phyloP scores from a whole-genome alignment of 2,329 filamentous ascomycete genomes.

The Thelonectria blattea region DNA sequence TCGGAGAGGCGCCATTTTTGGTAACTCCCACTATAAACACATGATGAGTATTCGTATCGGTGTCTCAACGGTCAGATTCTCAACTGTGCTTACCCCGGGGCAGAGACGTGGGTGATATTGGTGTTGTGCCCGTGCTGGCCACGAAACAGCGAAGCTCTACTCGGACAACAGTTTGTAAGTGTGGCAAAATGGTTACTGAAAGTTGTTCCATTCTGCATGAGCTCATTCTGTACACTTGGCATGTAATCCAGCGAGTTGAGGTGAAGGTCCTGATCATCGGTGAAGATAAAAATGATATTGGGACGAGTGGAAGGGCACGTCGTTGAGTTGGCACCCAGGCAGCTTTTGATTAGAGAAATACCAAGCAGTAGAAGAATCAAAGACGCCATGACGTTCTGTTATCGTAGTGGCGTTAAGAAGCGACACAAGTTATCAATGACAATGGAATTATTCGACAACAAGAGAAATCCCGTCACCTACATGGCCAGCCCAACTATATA shows the following conservation, averaged over 20 bases:
- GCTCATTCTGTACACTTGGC: conserved; percentile 6
- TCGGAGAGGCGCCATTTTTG: conserved; percentile 12
- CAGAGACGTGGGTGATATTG: conserved; percentile 11
- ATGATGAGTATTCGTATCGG: background rate
- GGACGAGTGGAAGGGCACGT: background rate
- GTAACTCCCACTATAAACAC: background rate
- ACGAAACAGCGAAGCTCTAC: conserved; percentile 4
- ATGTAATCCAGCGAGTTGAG: conserved; percentile 15
- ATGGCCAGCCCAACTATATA: background rate
- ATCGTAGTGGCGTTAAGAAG: no score
- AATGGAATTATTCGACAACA: background rate
- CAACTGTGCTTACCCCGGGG: background rate
- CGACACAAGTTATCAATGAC: background rate
- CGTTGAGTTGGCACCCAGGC: background rate
- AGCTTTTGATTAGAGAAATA: background rate
- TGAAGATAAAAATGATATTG: conserved; percentile 20
- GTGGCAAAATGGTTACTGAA: conserved; percentile 17
- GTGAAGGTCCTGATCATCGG: conserved; percentile 18
- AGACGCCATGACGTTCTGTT: background rate
- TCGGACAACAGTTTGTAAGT: conserved; percentile 14
- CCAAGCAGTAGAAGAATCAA: background rate
- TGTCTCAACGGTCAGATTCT: background rate
- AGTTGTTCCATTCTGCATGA: conserved; percentile 3
- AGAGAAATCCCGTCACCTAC: background rate
- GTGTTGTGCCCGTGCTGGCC: conserved; percentile 17